Evolutionary conservation across 2,329 filamentous ascomycete genomes (phyloP), one percentile per base, ranked within the genome.

Genomic region (Fusarium temperatum): DNA sequence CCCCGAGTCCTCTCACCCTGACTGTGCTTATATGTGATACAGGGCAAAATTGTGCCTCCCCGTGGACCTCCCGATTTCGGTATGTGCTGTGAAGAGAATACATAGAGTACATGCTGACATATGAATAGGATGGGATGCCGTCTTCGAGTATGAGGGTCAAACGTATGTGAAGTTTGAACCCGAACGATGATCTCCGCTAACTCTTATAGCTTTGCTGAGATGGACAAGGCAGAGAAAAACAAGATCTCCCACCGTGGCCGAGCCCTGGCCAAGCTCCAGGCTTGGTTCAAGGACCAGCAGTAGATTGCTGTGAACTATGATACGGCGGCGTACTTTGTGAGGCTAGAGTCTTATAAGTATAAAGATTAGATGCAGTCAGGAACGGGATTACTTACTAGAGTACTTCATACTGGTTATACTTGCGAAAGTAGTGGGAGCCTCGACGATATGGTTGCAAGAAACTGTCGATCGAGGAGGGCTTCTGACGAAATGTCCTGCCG

Each of bases 61-160:
- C 89, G 96, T 81, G 96, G 96, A 12, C 92, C 94, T 48, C 85
- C 90, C 24, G 88, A 89, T 60, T 99, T 99, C 81, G 96, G 95
- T 96, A 86, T 84, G 58, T 30, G 4, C 10, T 47, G 15, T 22
- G 42, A 17, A 36, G 28, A 47, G 22, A 8, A 51, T 32, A 20
- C 50, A 24, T 28, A 60, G n/a, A 35, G n/a, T 59, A 38, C 28
- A 60, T 48, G 38, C 64, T 75, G 28, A 76, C 77, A 36, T 28
- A 6, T 54, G 17, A 38, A 32, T 73, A 97, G 95, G 96, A 51
- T 99, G 96, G 96, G 96, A 99, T 82, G 91, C 96, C 5, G 92
- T 97, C 74, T 99, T 99, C 78, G 96, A 99, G 84, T 96, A 97
- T 77, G 89, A 97, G 74, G 95, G 95, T 47, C 86, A 94, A 84